phyloP scores from a whole-genome alignment of 164 flowering plant species.

The Tetracentron sinense region DNA sequence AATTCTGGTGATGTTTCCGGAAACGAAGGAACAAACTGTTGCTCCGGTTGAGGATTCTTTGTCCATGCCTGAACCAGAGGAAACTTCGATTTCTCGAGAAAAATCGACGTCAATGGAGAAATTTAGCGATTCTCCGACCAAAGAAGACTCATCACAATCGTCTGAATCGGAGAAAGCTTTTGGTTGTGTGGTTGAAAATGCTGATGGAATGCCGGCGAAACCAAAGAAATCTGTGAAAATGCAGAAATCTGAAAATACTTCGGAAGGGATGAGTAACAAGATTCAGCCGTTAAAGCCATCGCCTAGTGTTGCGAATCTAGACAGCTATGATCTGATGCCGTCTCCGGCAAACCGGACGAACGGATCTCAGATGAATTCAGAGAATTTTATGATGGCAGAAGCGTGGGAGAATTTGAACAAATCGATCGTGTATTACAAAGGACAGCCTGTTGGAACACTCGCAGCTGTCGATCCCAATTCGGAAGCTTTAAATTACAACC shows the following conservation, averaged over 20 bases:
- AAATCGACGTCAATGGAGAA: background rate
- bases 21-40: background rate
- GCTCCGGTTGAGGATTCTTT: background rate
- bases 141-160: background rate
- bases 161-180: background rate
- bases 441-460: constrained; percentile 36
- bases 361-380: constrained; percentile 8
- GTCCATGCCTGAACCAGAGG: background rate
- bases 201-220: background rate
- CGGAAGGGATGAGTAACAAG: constrained; percentile 1
- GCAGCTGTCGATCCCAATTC: constrained; percentile 38
- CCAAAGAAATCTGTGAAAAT: constrained; percentile 15
- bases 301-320: constrained; percentile 21
- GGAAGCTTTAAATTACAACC: constrained; percentile 38
- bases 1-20: background rate
- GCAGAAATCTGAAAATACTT: constrained; percentile 1
- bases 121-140: background rate
- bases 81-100: background rate
- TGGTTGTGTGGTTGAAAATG: background rate
- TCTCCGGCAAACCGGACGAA: constrained; percentile 9
- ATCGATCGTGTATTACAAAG: constrained; percentile 25
- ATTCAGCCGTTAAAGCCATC: constrained; percentile 14
- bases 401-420: constrained; percentile 35
- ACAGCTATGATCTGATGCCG: constrained; percentile 1
- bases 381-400: constrained; percentile 26